Conservation (phyloP, 805 yeast species). For the Grigorovia jiainica region DNA sequence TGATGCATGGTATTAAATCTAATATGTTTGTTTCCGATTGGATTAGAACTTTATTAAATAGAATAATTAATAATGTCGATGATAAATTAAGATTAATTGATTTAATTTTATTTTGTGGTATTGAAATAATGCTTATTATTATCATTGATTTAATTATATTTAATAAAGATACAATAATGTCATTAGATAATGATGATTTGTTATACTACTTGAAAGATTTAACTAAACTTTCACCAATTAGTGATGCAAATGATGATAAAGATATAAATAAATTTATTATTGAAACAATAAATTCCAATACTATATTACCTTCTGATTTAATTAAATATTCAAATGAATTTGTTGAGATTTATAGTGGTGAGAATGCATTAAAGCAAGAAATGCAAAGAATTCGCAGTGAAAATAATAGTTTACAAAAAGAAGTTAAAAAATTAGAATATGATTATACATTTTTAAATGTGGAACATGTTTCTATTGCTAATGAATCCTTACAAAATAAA, state of each 20-base stretch:
- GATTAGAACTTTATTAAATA: slow-evolving; percentile 83
- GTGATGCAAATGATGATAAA: slow-evolving; percentile 7
- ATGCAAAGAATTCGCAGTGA: slow-evolving; percentile 53
- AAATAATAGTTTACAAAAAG: slow-evolving; percentile 63
- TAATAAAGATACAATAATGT: slow-evolving; percentile 49
- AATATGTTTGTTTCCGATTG: slow-evolving; percentile 96
- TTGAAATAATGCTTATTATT: slow-evolving; percentile 72
- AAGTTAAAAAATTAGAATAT: slow-evolving; percentile 67
- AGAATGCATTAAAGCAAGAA: slow-evolving; percentile 50
- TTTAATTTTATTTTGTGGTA: slow-evolving; percentile 78
- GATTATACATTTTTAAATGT: slow-evolving; percentile 59
- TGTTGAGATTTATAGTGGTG: slow-evolving; percentile 56
- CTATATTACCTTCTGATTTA: slow-evolving; percentile 60
- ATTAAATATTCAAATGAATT: slow-evolving; percentile 63
- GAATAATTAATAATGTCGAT: slow-evolving; percentile 73
- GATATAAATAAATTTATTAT: slow-evolving; percentile 39
- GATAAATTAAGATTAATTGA: slow-evolving; percentile 79
- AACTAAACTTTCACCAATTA: slow-evolving; percentile 1
- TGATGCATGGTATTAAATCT: slow-evolving; percentile 76
- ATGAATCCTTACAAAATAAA: slow-evolving; percentile 73
- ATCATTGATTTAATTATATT: slow-evolving; percentile 66
- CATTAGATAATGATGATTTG: slow-evolving; percentile 64
- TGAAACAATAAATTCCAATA: slow-evolving; percentile 34
- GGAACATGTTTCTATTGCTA: slow-evolving; percentile 81
- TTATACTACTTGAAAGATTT: slow-evolving; percentile 67